Evolutionary conservation across 768 basidiomycete species (phyloP), one percentile per base, ranked within the genome.

Genomic region (Mycena galericulata): DNA sequence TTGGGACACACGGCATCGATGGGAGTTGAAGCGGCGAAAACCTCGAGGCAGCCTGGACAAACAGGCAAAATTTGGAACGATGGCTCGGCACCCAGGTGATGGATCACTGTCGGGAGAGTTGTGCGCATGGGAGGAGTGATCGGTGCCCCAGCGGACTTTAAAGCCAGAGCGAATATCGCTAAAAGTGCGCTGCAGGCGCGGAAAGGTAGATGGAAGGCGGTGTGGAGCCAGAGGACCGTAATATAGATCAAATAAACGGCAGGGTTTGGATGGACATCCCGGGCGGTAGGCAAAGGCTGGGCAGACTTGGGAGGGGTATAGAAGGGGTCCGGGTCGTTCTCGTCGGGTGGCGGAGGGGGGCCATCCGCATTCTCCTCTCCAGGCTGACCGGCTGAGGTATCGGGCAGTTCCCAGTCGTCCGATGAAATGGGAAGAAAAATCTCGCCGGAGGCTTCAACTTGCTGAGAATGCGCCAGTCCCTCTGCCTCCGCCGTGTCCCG

Each of bases 151-250:
- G 62, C 49, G 4, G 64, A 59, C 2, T 56, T 11, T 0, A 78
- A 46, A 1, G 75, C 67, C 26, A 75, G 51, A 1, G 46, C 57
- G 17, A 78, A 38, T 18, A 72, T 68, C 0, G 66, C 61, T 0
- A 78, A 36, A 2, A 78, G 51, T 0, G 75, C 71, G 51, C 69
- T 76, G 43, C 78, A 79, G 9, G 76, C 76, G 8, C 69, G 67
- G 22, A 74, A 75, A 0, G 77, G 71, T 2, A 77, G 70, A 24
- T 76, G 75, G 62, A 70, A 79, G 24, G 75, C 73, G 0, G 73
- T 22, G 51, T 79, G 77, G 2, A 79, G 71, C 77, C 77, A 79
- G 2, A 72, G 40, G 7, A 77, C 73, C 0, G 76, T 30, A 2
- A 73, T 26, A 45, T 79, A 78, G 18, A 77, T 63, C 1, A 68